A percentile compares a stretch with the other conserved stretches of the same genome.
These are phyloP conservation scores for Aphanomyces invadans DNA, from an alignment of 352 stramenopile genomes.

Conservation along the genomic window DNA sequence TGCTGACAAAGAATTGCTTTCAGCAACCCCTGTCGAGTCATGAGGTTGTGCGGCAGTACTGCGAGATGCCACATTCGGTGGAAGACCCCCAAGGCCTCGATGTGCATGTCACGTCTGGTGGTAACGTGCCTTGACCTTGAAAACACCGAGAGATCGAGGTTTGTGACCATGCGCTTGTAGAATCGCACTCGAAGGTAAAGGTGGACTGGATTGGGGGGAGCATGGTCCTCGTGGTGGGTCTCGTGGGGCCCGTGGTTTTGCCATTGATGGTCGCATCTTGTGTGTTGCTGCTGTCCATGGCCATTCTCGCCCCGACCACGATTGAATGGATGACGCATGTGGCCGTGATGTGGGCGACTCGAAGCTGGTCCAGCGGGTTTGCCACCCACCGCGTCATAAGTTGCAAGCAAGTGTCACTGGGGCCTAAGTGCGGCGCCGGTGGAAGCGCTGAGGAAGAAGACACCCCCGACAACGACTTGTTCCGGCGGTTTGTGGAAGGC, in stretches of 20 bases:
- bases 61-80: slow-evolving; percentile 6
- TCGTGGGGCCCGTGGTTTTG: not conserved
- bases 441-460: slow-evolving; percentile 31
- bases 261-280: no score
- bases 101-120: slow-evolving; percentile 16
- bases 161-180: no score
- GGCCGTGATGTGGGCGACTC: not conserved
- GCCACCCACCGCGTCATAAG: slow-evolving; percentile 1
- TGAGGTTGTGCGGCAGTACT: slow-evolving; percentile 7
- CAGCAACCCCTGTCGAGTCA: not conserved
- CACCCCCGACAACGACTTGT: slow-evolving; percentile 34
- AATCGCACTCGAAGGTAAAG: not conserved
- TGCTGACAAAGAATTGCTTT: slow-evolving; percentile 28
- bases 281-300: no score
- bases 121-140: slow-evolving; percentile 4
- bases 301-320: not conserved
- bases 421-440: slow-evolving; percentile 4
- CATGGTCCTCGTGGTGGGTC: not conserved
- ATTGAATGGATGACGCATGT: not conserved
- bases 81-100: slow-evolving; percentile 13
- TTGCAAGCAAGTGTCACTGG: slow-evolving; percentile 7
- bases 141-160: no score
- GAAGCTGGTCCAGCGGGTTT: not conserved
- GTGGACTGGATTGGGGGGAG: not conserved
- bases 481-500: slow-evolving; percentile 54